Conservation (phyloP, 805 yeast genomes). For the Candida saitoana region DNA sequence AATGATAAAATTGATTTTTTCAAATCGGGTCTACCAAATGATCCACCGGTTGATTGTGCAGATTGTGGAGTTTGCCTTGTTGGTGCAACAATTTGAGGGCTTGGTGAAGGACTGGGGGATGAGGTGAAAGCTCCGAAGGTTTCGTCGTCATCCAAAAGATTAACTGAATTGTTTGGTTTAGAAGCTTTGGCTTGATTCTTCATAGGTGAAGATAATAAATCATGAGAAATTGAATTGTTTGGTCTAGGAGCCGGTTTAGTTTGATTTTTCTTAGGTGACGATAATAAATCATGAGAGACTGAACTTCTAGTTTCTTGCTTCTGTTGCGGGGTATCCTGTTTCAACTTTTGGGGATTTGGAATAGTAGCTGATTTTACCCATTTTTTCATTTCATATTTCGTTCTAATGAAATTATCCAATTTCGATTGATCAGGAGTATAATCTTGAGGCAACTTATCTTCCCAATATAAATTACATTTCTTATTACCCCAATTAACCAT, state of each 20-base stretch:
- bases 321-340: background rate
- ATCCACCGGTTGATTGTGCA: conserved; percentile 35
- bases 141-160: conserved; percentile 39
- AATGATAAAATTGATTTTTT: conserved; percentile 88
- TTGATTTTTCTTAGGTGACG: conserved; percentile 5
- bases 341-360: conserved; percentile 56
- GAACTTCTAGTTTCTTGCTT: background rate
- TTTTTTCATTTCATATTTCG: conserved; percentile 85
- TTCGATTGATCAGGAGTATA: conserved; percentile 81
- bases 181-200: conserved; percentile 4
- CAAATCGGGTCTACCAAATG: conserved; percentile 66
- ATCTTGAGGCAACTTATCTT: conserved; percentile 62
- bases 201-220: conserved; percentile 4
- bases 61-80: conserved; percentile 16
- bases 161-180: conserved; percentile 6
- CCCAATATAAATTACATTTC: conserved; percentile 81
- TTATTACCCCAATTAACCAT: conserved; percentile 86
- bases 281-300: conserved; percentile 2
- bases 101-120: conserved; percentile 17
- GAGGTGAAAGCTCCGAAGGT: conserved; percentile 41
- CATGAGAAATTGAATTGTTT: too few species aligned
- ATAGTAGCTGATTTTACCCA: conserved; percentile 63
- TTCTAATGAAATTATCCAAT: conserved; percentile 83
- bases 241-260: conserved; percentile 2
- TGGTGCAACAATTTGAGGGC: conserved; percentile 10